Evolutionary conservation across 768 basidiomycete genomes (phyloP), one percentile per base, ranked within the genome.

Genomic region (Kwoniella botswanensis): DNA sequence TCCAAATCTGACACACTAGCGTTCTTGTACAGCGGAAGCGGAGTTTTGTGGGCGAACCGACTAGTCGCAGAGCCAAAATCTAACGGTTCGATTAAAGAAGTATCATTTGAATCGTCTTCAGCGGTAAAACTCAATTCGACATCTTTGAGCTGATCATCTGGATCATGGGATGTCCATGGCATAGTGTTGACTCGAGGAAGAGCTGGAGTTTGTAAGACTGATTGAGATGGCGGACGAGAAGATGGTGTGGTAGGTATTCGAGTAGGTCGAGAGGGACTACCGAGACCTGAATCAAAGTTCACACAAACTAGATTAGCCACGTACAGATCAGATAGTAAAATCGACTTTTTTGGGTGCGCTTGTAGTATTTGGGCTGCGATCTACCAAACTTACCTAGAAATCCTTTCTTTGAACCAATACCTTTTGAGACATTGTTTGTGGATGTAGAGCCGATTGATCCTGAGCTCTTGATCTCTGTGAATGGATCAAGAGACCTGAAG

Each of bases 41-140:
- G 6, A 35, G 6, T 35, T 35, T 35, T n/a, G n/a, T n/a, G n/a
- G n/a, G n/a, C n/a, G n/a, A n/a, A n/a, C n/a, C n/a, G 60, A 41
- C 68, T 69, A 4, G 62, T 69, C 6, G 68, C 68, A 22, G 52
- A 63, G 26, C 59, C 60, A 21, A 61, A 68, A 46, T 58, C 67
- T 10, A 60, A 26, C 22, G 66, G 13, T 41, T 62, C 50, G 24
- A 61, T n/a, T 4, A 44, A 55, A 6, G 58, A 67, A 29, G 3
- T 24, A 53, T 60, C 66, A 15, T 46, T 22, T 2, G 29, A 18
- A 50, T 67, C 66, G 26, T 63, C 65, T 26, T 66, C 65, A 50
- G 18, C 65, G 18, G 35, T 41, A 46, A 71, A 71, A 24, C 65
- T 67, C 6, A 71, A 35, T 21, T 71, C 71, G 9, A 56, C 22